A percentile compares a stretch with the other conserved stretches of the same genome.
Evolutionary conservation across 2,329 filamentous ascomycete genomes (phyloP).

Genomic region (Onygenales sp.): DNA sequence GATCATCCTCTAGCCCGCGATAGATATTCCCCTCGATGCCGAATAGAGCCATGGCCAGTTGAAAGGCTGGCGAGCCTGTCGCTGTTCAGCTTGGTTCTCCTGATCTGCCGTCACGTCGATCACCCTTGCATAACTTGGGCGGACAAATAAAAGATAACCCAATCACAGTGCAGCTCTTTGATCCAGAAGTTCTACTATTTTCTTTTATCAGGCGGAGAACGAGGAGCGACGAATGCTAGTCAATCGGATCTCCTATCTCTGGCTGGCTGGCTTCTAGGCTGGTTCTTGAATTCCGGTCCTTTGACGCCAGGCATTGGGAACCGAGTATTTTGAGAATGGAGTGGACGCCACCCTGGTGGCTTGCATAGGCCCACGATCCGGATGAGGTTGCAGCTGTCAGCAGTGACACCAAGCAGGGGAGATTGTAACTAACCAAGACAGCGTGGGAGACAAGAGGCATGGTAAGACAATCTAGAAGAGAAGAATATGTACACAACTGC

Average conservation of each 20-base stretch:
- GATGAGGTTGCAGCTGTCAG: slow-evolving; percentile 3
- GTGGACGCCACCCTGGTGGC: background rate
- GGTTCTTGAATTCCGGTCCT: background rate
- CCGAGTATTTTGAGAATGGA: background rate
- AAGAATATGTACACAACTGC: background rate
- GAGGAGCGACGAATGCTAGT: background rate
- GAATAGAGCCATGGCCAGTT: background rate
- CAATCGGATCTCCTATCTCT: background rate
- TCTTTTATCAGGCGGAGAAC: background rate
- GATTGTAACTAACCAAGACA: background rate
- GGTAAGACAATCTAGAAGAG: slow-evolving; percentile 1
- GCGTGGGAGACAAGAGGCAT: background rate
- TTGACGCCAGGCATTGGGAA: background rate
- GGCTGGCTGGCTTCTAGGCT: background rate
- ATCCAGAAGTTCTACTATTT: background rate
- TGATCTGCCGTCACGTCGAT: slow-evolving; percentile 6
- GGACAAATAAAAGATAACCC: background rate
- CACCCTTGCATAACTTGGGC: slow-evolving; percentile 1
- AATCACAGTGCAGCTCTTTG: slow-evolving; percentile 2
- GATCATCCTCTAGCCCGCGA: slow-evolving; percentile 3
- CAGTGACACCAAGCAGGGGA: slow-evolving; percentile 2
- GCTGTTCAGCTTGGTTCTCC: slow-evolving; percentile 1
- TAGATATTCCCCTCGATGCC: background rate
- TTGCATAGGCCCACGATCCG: slow-evolving; percentile 1
- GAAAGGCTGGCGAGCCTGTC: background rate